A percentile compares a stretch with the other conserved stretches of the same genome.
Conservation (phyloP, 805 yeast species). For the Yarrowia deformans region DNA sequence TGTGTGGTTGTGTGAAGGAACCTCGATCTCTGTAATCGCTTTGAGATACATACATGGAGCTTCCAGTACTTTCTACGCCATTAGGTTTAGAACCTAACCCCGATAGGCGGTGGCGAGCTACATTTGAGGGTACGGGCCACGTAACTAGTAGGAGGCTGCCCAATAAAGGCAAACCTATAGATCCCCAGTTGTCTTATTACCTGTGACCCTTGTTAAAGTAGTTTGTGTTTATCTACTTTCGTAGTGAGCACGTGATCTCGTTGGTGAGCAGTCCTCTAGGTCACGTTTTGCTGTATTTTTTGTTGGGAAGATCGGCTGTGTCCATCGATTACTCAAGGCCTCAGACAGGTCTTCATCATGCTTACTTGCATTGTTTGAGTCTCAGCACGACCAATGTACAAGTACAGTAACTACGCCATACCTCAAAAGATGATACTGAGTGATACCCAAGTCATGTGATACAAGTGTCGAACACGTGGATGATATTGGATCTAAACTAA, state of each 20-base stretch:
- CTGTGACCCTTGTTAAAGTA: neutral
- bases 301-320: neutral
- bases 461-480: neutral
- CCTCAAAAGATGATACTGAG: no score
- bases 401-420: no score
- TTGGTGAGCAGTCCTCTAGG: no score
- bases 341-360: no score
- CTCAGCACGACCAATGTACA: no score
- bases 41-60: slow-evolving; percentile 1
- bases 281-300: neutral
- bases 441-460: no score
- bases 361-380: no score
- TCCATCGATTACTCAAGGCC: neutral
- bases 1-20: slow-evolving; percentile 13
- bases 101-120: slow-evolving; percentile 38
- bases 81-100: slow-evolving; percentile 34
- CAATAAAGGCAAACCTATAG: neutral
- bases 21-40: slow-evolving; percentile 1
- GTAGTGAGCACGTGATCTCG: neutral
- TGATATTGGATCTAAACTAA: neutral
- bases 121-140: neutral
- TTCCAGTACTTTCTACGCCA: slow-evolving; percentile 36
- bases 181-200: neutral
- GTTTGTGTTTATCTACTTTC: neutral
- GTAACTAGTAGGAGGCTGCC: neutral